Base-by-base conservation (phyloP, 176 grass and related monocot genomes). In the Carex kokanica region DNA sequence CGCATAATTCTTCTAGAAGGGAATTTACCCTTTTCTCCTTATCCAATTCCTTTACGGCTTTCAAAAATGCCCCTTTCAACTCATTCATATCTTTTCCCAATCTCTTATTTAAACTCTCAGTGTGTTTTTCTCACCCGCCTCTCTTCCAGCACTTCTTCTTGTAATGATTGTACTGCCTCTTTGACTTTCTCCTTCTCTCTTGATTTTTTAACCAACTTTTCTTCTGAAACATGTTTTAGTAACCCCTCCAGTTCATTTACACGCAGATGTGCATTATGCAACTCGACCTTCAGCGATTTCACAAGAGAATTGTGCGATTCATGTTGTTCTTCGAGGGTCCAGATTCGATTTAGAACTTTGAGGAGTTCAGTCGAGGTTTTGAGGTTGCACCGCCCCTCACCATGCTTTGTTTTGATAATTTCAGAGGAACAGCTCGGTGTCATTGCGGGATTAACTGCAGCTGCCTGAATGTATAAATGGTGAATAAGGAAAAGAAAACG, bases 261-360 rank as follows among this genome's bases (percentile, higher is more conserved):
- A 7, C 81, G 79, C 60, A 68, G 40, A 40, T 87, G 85, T 13
- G 97, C 85, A 72, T 93, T 88, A 24, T 93, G 93, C 31, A 96
- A 86, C 79, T 99, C 97, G 49, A 60, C n/a, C 81, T 88, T 99
- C 51, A 99, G 64, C 47, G 86, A 91, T 88, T 96, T 95, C n/a
- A 99, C 82, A 51, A 88, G 68, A 53, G 86, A 90, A 51, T 86
- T 83, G 87, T 91, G 90, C 84, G 85, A 85, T 18, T 86, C 86
- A n/a, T 99, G 93, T 70, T 99, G 97, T 88, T 96, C 97, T 89
- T 99, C 97, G 70, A 99, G 86, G 60, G 88, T 95, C 97, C 97
- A 99, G 80, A 99, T 99, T 25, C 91, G 91, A 90, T 99, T 99
- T 63, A 99, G 83, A 85, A 96, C 93, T 92, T 95, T 99, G 80